phyloP scores from a whole-genome alignment of 1,284 basidiomycete species.

The Trametes polyzona region DNA sequence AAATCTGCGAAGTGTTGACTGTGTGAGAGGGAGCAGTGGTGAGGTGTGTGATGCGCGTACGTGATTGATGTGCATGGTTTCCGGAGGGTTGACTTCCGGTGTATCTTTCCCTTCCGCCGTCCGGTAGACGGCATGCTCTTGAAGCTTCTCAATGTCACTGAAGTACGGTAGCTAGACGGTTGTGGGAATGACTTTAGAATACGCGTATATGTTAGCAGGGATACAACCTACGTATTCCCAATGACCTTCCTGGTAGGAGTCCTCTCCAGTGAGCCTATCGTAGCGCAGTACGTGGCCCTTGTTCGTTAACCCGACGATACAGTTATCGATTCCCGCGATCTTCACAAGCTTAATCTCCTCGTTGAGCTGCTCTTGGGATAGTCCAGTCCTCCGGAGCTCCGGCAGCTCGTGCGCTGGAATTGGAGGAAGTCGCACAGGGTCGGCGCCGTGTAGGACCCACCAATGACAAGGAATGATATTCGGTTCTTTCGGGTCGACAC shows the following conservation, averaged over 20 bases:
- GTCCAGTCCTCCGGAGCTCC: conserved; percentile 43
- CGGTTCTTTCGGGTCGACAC: conserved; percentile 38
- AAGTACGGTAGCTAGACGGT: conserved; percentile 68
- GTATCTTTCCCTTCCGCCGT: conserved; percentile 29
- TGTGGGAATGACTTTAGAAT: not conserved
- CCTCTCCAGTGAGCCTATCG: conserved; percentile 47
- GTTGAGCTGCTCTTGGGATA: conserved; percentile 35
- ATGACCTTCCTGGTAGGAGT: conserved; percentile 39
- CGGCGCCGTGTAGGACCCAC: conserved; percentile 53
- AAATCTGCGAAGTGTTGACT: conserved; percentile 56
- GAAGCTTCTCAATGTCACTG: conserved; percentile 59
- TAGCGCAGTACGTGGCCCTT: conserved; percentile 75
- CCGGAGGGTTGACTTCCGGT: conserved; percentile 27
- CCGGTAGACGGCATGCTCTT: conserved; percentile 44
- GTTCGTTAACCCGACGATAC: conserved; percentile 78
- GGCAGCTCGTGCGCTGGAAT: conserved; percentile 43
- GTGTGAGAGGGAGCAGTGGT: not conserved
- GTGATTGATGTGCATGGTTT: conserved; percentile 67
- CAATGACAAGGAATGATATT: conserved; percentile 58
- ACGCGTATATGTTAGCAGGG: not conserved
- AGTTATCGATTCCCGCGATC: conserved; percentile 73
- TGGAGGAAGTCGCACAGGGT: conserved; percentile 53
- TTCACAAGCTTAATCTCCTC: conserved; percentile 63
- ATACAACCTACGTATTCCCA: conserved; percentile 78
- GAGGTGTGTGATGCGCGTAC: conserved; percentile 43